A percentile compares a stretch with the other conserved stretches of the same genome.
phyloP scores from a whole-genome alignment of 2,329 filamentous ascomycete species.

The Metarhizium humberi region DNA sequence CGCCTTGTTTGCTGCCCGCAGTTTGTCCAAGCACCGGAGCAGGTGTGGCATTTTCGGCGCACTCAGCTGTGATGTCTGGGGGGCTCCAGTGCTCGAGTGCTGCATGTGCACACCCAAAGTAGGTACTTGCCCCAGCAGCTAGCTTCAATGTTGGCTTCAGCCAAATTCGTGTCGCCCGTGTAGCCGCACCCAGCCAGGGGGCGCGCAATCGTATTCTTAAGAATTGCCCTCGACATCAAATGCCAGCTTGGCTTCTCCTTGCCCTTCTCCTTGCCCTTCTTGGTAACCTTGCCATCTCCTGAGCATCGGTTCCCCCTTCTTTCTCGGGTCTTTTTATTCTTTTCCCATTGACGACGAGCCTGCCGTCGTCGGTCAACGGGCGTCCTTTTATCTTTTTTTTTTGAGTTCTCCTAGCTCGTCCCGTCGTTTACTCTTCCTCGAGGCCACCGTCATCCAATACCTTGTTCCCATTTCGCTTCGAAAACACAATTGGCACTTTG shows the following conservation, averaged over 20 bases:
- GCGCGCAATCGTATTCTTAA: neutral
- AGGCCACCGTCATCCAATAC: constrained; percentile 6
- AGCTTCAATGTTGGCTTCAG: neutral
- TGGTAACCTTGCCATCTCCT: constrained; percentile 12
- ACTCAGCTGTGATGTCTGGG: neutral
- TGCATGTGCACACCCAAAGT: too few species aligned
- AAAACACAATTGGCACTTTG: neutral
- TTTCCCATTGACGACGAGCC: constrained; percentile 16
- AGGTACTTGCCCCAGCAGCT: too few species aligned
- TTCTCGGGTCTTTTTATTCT: constrained; percentile 9
- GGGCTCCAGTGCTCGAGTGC: neutral
- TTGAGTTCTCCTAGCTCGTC: constrained; percentile 27
- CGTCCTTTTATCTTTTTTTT: constrained; percentile 8
- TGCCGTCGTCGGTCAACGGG: constrained; percentile 12
- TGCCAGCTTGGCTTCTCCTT: constrained; percentile 8
- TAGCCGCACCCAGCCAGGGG: neutral
- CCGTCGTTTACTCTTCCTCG: constrained; percentile 18
- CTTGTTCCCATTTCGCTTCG: constrained; percentile 10
- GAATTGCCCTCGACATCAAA: neutral
- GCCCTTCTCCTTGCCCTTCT: constrained; percentile 10
- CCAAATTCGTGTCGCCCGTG: neutral
- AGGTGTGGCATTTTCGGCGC: neutral
- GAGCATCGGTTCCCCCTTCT: constrained; percentile 8
- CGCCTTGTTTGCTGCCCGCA: neutral
- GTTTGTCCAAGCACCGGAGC: neutral